These are phyloP conservation scores for Marchantia polymorpha DNA, from an alignment of 225 moss, liverwort and hornwort genomes.

Conservation along the genomic window DNA sequence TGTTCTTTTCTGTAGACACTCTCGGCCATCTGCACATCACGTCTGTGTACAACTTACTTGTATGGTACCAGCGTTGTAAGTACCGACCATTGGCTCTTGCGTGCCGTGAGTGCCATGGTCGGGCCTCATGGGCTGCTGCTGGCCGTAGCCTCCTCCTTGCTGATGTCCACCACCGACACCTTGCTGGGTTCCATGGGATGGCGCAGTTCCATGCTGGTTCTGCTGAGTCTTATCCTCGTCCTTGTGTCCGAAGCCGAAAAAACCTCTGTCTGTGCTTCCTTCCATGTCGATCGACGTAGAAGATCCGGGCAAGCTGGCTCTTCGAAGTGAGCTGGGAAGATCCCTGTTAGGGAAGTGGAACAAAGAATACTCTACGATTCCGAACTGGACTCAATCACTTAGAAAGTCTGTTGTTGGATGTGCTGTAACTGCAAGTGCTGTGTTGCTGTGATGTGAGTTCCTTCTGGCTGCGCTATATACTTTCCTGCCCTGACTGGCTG, in stretches of 20 bases:
- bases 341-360: not conserved
- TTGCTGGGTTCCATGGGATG: not conserved
- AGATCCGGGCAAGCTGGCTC: no score
- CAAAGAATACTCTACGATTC: not conserved
- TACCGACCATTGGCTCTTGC: not conserved
- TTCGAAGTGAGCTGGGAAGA: no score
- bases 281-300: not conserved
- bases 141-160: not conserved
- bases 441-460: not conserved
- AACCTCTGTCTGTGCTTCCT: conserved; percentile 12
- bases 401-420: not conserved
- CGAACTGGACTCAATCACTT: not conserved
- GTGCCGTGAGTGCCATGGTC: not conserved
- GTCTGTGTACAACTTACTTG: no score
- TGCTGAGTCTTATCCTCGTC: conserved; percentile 3
- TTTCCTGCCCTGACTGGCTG: not conserved
- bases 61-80: not conserved
- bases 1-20: no score
- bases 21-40: no score
- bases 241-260: conserved; percentile 11
- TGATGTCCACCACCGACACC: not conserved
- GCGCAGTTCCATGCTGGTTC: not conserved
- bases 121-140: not conserved
- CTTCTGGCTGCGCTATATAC: not conserved
- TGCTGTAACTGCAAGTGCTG: not conserved